Percentiles rank a stretch among this genome's conserved stretches.
These are phyloP conservation scores for Triangularia verruculosa DNA, from an alignment of 2,329 filamentous ascomycete species.

Conservation along the genomic window DNA sequence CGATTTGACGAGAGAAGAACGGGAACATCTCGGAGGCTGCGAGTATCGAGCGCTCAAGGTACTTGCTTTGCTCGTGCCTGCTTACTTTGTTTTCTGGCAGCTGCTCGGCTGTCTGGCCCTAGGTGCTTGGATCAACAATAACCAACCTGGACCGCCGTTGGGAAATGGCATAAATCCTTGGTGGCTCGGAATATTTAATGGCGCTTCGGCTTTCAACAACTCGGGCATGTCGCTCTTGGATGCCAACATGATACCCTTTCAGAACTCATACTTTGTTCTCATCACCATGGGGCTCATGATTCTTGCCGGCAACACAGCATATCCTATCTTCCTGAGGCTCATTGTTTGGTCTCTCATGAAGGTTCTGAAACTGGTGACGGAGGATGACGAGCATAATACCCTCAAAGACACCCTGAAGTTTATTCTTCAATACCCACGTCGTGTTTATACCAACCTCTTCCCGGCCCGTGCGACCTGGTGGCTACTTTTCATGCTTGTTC, in stretches of 20 bases:
- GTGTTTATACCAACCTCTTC: slow-evolving; percentile 63
- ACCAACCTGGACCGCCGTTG: slow-evolving; percentile 47
- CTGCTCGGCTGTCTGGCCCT: slow-evolving; percentile 56
- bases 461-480: slow-evolving; percentile 63
- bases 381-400: slow-evolving; percentile 35
- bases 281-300: slow-evolving; percentile 56
- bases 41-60: slow-evolving; percentile 63
- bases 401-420: slow-evolving; percentile 52
- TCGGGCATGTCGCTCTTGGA: slow-evolving; percentile 68
- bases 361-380: slow-evolving; percentile 39
- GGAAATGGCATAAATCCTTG: slow-evolving; percentile 61
- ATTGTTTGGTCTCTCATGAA: slow-evolving; percentile 53
- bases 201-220: slow-evolving; percentile 67
- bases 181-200: slow-evolving; percentile 68
- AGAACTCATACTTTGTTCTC: slow-evolving; percentile 49
- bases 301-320: slow-evolving; percentile 64
- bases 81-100: slow-evolving; percentile 61
- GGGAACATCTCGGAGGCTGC: slow-evolving; percentile 57
- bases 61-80: slow-evolving; percentile 56
- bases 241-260: slow-evolving; percentile 62
- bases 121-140: slow-evolving; percentile 55
- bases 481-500: slow-evolving; percentile 57
- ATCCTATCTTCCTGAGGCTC: slow-evolving; percentile 61
- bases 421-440: slow-evolving; percentile 53
- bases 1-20: slow-evolving; percentile 50